These are phyloP conservation scores for Pyrus bretschneideri DNA, from an alignment of 306 rosid species.

Conservation along the genomic window DNA sequence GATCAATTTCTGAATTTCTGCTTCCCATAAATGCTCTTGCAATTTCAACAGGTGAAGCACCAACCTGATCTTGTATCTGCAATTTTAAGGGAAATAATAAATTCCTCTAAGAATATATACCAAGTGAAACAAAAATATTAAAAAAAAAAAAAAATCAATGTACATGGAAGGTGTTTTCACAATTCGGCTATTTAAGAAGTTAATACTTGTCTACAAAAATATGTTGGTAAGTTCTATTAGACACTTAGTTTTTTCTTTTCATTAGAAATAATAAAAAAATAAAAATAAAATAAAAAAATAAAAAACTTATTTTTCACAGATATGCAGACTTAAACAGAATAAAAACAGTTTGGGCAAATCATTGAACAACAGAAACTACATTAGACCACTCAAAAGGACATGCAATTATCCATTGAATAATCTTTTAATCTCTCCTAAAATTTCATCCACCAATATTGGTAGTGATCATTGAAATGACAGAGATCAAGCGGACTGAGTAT, in stretches of 20 bases:
- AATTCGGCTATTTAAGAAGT: background rate
- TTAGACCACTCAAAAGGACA: background rate
- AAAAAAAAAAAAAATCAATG: background rate
- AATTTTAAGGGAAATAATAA: conserved; percentile 13
- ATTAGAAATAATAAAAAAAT: too few species aligned
- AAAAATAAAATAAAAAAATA: too few species aligned
- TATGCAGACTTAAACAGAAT: background rate
- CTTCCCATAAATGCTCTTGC: conserved; percentile 87
- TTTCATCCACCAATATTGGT: background rate
- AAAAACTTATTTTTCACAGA: background rate
- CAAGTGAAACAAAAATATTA: background rate
- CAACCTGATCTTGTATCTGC: conserved; percentile 54
- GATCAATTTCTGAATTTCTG: conserved; percentile 47
- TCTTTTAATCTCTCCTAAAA: background rate
- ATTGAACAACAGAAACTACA: background rate
- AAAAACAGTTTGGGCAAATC: background rate
- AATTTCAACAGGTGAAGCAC: conserved; percentile 77
- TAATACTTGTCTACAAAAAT: background rate
- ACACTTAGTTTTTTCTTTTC: background rate
- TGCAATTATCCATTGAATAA: background rate
- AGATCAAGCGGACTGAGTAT: background rate
- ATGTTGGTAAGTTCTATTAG: background rate
- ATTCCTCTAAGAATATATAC: conserved; percentile 7
- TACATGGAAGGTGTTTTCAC: background rate
- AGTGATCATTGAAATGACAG: background rate